Base-by-base conservation (phyloP, 305 asterid genomes). In the Solanum chacoense region DNA sequence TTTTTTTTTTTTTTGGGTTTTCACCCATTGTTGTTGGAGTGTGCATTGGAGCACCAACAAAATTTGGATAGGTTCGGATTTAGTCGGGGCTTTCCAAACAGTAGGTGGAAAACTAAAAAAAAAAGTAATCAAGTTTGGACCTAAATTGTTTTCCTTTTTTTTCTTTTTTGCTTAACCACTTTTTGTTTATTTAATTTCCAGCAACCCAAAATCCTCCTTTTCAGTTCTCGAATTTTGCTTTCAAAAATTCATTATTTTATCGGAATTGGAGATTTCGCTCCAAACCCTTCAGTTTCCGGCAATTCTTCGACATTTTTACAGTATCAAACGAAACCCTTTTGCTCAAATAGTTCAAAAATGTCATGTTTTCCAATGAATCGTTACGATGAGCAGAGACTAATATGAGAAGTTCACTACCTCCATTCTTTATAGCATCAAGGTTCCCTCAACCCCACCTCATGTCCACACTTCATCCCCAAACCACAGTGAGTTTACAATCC, bases 381-480 rank as follows among this genome's bases (percentile, higher is more conserved):
- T 0, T 76, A 79, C 9, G 86, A 92, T 74, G 98, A 95, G 79
- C 93, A 91, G 38, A 88, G 91, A 20, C 91, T 95, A 14, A 93
- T 95, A 85, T 93, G 91, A 14, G 98, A 97, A 89, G 98, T 94
- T 6, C 91, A 91, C 42, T 97, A 93, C 93, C 98, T 97, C 87
- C 98, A 96, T 89, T 94, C 96, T 88, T 93, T 97, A 22, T 97
- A 98, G 98, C 94, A 94, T 74, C 94, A 91, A 93, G 99, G 97
- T 76, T 98, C 98, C 28, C 96, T 95, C 8, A 45, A 45, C 59
- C 3, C 63, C 36, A 2, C 67, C 26, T 14, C 10, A 12, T 35
- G 26, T 32, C 69, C 6, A 14, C 5, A 8, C 7, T 86, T 28
- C 87, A 87, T 5, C 89, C 71, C n/a, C 24, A 14, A 86, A 81